Conservation (phyloP, 2,329 filamentous ascomycete species). For the Xylariaceae sp. region DNA sequence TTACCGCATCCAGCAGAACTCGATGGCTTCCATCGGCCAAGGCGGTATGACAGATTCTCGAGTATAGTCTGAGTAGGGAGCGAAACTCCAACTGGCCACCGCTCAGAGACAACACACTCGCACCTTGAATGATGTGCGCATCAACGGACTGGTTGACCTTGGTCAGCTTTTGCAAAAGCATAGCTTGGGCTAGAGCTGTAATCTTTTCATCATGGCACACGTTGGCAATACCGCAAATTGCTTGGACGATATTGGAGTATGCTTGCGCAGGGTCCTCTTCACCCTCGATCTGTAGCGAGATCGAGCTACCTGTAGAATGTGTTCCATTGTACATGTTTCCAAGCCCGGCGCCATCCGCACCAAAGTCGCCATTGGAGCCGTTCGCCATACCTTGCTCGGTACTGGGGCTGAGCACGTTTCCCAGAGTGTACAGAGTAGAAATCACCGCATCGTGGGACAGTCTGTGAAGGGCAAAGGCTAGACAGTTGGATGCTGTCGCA, state of each 20-base stretch:
- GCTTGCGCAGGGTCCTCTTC: constrained; percentile 76
- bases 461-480: constrained; percentile 75
- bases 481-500: constrained; percentile 72
- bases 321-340: constrained; percentile 47
- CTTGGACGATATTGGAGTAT: constrained; percentile 87
- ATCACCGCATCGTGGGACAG: constrained; percentile 92
- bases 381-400: constrained; percentile 52
- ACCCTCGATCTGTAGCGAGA: constrained; percentile 70
- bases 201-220: constrained; percentile 86
- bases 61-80: constrained; percentile 78
- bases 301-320: constrained; percentile 66
- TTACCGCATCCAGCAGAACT: constrained; percentile 66
- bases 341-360: constrained; percentile 32
- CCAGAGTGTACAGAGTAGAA: constrained; percentile 92
- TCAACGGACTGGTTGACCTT: constrained; percentile 79
- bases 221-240: constrained; percentile 84
- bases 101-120: constrained; percentile 70
- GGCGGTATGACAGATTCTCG: constrained; percentile 68
- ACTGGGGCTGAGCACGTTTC: constrained; percentile 83
- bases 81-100: constrained; percentile 81
- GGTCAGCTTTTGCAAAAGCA: constrained; percentile 92
- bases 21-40: constrained; percentile 62
- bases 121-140: constrained; percentile 77
- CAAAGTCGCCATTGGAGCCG: constrained; percentile 41
- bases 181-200: constrained; percentile 85